phyloP scores from a whole-genome alignment of 257 asterid genomes.

The Buddleja alternifolia region DNA sequence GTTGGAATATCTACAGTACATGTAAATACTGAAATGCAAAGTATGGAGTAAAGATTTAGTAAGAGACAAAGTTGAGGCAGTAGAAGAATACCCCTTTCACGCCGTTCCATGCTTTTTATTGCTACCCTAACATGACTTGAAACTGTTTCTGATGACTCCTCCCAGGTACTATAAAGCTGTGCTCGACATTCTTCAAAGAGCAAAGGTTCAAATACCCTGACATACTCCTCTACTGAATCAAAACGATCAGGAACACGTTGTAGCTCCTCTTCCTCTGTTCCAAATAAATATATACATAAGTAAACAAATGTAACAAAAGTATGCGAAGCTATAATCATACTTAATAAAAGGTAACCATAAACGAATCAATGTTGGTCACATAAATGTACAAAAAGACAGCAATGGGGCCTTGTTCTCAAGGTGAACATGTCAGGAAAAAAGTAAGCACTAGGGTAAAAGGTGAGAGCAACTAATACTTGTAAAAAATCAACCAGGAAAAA shows the following conservation, averaged over 20 bases:
- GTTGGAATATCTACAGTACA: constrained; percentile 18
- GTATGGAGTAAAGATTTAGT: constrained; percentile 13
- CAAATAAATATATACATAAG: constrained; percentile 27
- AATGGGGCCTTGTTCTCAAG: not conserved
- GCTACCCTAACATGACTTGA: constrained; percentile 76
- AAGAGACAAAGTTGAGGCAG: constrained; percentile 16
- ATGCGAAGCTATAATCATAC: not conserved
- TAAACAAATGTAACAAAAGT: constrained; percentile 1
- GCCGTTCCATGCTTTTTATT: constrained; percentile 76
- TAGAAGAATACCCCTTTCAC: constrained; percentile 81
- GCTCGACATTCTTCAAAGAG: constrained; percentile 98
- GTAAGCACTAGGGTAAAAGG: not conserved
- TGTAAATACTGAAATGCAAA: constrained; percentile 14
- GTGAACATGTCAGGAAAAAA: constrained; percentile 8
- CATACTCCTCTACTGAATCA: constrained; percentile 93
- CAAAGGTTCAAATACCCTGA: constrained; percentile 94
- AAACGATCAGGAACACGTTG: constrained; percentile 88
- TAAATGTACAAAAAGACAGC: not conserved
- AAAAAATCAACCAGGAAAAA: not conserved
- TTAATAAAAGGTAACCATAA: not conserved
- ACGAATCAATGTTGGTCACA: not conserved
- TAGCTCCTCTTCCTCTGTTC: constrained; percentile 92
- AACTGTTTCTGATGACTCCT: constrained; percentile 71
- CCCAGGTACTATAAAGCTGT: constrained; percentile 93
- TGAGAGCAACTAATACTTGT: not conserved